These are phyloP conservation scores for Camellia oleifera DNA, from an alignment of 179 eudicot species.

Conservation along the genomic window DNA sequence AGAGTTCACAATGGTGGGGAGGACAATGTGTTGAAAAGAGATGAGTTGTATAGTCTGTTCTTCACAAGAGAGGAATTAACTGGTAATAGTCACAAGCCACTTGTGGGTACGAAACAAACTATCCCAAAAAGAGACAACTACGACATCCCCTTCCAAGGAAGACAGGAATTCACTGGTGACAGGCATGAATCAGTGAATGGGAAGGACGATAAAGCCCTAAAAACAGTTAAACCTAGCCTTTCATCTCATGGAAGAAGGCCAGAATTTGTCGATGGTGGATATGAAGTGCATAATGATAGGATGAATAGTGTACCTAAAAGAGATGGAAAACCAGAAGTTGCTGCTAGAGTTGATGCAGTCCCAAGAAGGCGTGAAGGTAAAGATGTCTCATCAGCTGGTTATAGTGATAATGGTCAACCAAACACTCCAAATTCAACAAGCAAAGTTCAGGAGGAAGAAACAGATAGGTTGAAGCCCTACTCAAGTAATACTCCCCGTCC, in stretches of 20 bases:
- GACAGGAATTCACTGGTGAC: conserved; percentile 19
- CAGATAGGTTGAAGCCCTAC: conserved; percentile 40
- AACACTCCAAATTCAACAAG: conserved; percentile 20
- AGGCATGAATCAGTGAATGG: conserved; percentile 20
- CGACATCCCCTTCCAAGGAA: conserved; percentile 22
- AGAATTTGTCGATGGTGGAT: conserved; percentile 28
- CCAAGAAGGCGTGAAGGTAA: conserved; percentile 29
- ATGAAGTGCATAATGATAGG: conserved; percentile 21
- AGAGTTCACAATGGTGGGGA: conserved; percentile 22
- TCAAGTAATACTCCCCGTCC: conserved; percentile 43
- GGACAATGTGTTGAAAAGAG: conserved; percentile 24
- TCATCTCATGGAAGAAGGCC: conserved; percentile 31
- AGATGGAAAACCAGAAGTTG: conserved; percentile 31
- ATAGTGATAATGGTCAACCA: conserved; percentile 21
- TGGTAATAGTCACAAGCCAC: conserved; percentile 26
- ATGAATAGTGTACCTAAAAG: conserved; percentile 22
- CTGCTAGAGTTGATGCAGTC: conserved; percentile 4
- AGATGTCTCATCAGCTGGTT: conserved; percentile 22
- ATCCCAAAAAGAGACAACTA: conserved; percentile 30
- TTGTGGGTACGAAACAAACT: conserved; percentile 23
- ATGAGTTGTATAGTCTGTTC: conserved; percentile 28
- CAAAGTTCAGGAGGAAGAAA: conserved; percentile 36
- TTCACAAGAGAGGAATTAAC: conserved; percentile 28
- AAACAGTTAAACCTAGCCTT: conserved; percentile 21
- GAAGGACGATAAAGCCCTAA: conserved; percentile 19